Base-by-base conservation (phyloP, 164 flowering plant species). In the Chimonanthus praecox region DNA sequence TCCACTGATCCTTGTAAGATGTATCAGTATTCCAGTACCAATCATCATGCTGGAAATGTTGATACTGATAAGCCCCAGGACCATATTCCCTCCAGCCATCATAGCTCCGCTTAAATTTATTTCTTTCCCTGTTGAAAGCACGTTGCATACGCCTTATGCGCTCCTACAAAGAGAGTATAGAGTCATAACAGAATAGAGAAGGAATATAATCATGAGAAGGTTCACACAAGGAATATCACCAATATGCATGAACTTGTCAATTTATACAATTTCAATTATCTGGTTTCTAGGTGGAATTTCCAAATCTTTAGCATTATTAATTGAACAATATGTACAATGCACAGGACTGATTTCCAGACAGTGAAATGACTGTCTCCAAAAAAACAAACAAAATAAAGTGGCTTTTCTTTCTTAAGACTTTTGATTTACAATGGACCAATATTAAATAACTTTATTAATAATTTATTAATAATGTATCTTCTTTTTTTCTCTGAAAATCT, bases 71-170 rank as follows among this genome's bases (percentile, higher is more conserved):
- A 69, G 83, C 79, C 70, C 92, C 94, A 21, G 78, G 82, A 72
- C 75, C 89, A 83, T 84, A 77, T 82, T 92, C 92, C 68, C 80
- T 83, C 99, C 99, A 96, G 74, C 90, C 89, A 82, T 96, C 97
- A 76, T 88, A 90, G 72, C 88, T 72, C 76, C 83, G 90, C 71
- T 82, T 90, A 77, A 82, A 81, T 77, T 96, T 96, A 78, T 84
- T 91, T 80, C 94, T 88, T 78, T 91, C 99, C 78, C 97, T 88
- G 82, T 92, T 90, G 75, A 96, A 96, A 49, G 92, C 97, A 84
- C 91, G 94, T 78, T 96, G 99, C 99, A 96, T 96, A 10, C 97
- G 95, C 76, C 94, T 88, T 76, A 96, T 94, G 0, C 99, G 90
- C 78, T 94, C 99, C 99, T 96, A 71, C 58, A 62, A 47, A 47